Percentiles rank a stretch among this genome's conserved stretches.
phyloP scores from a whole-genome alignment of 371 early-diverging fungal genomes.

The Zopfochytrium polystomum region DNA sequence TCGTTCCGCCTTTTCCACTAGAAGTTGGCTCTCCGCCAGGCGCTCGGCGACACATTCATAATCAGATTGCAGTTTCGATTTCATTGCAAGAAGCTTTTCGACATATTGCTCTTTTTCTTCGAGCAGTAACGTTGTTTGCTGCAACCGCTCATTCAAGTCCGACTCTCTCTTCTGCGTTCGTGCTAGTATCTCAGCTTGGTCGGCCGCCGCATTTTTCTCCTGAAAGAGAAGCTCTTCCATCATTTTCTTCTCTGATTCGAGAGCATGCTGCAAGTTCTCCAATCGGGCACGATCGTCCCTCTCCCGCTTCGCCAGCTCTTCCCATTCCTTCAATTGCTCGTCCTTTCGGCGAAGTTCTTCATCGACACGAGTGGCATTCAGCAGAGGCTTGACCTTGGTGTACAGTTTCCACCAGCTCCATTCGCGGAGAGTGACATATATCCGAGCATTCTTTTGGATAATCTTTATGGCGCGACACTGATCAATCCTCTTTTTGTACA shows the following conservation, averaged over 20 bases:
- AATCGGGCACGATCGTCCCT: slow-evolving; percentile 49
- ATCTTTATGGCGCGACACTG: slow-evolving; percentile 82
- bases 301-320: slow-evolving; percentile 57
- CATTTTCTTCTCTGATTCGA: slow-evolving; percentile 64
- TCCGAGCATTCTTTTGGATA: slow-evolving; percentile 87
- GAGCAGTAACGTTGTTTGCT: slow-evolving; percentile 56
- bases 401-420: slow-evolving; percentile 98
- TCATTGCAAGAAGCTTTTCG: slow-evolving; percentile 52
- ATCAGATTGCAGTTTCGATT: slow-evolving; percentile 49
- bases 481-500: slow-evolving; percentile 66
- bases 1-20: slow-evolving; percentile 52
- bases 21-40: slow-evolving; percentile 41
- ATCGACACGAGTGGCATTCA: slow-evolving; percentile 80
- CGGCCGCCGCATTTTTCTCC: slow-evolving; percentile 69
- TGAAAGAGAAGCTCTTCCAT: slow-evolving; percentile 66
- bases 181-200: slow-evolving; percentile 75
- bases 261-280: slow-evolving; percentile 47
- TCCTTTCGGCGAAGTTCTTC: slow-evolving; percentile 68
- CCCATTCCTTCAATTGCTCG: slow-evolving; percentile 57
- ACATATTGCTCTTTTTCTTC: slow-evolving; percentile 64
- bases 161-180: slow-evolving; percentile 70
- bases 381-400: slow-evolving; percentile 94
- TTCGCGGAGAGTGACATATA: slow-evolving; percentile 83
- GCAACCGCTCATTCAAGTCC: slow-evolving; percentile 64
- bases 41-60: slow-evolving; percentile 46